Percentiles rank a stretch among this genome's conserved stretches.
Evolutionary conservation across 164 flowering plant genomes (phyloP).

Genomic region (Piper betle): DNA sequence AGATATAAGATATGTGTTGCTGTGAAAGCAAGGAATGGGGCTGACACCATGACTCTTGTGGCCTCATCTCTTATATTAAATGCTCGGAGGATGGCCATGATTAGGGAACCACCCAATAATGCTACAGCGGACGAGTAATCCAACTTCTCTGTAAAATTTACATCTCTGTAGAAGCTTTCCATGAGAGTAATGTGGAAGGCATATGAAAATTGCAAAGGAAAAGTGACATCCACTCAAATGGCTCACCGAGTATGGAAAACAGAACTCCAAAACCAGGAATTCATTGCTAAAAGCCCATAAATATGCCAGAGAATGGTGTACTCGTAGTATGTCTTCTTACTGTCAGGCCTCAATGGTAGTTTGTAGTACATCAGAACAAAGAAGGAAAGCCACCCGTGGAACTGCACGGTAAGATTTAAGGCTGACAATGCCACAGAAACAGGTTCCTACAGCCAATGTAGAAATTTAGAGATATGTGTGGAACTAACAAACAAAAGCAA

Average conservation of each 20-base stretch:
- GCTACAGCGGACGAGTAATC: slow-evolving; percentile 78
- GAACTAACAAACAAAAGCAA: background rate
- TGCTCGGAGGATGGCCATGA: slow-evolving; percentile 53
- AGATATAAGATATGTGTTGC: slow-evolving; percentile 83
- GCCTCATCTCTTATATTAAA: too few relatives aligned
- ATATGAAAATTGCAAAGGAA: background rate
- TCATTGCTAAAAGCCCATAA: slow-evolving; percentile 81
- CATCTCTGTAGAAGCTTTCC: slow-evolving; percentile 40
- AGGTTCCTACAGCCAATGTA: slow-evolving; percentile 51
- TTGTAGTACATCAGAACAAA: slow-evolving; percentile 60
- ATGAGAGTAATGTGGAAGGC: background rate
- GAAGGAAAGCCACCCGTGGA: slow-evolving; percentile 93
- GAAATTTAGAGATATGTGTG: background rate
- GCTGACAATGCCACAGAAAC: slow-evolving; percentile 75
- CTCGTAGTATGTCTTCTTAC: slow-evolving; percentile 58
- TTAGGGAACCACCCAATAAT: slow-evolving; percentile 51
- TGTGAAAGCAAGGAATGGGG: slow-evolving; percentile 74
- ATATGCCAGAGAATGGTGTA: slow-evolving; percentile 72
- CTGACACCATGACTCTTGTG: too few relatives aligned
- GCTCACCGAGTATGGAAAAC: slow-evolving; percentile 76
- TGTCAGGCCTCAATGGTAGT: slow-evolving; percentile 31
- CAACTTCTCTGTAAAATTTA: slow-evolving; percentile 66
- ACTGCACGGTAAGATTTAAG: slow-evolving; percentile 69
- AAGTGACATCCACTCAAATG: background rate
- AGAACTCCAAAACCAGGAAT: slow-evolving; percentile 90